Base-by-base conservation (phyloP, 2,329 filamentous ascomycete genomes). In the Colletotrichum godetiae region DNA sequence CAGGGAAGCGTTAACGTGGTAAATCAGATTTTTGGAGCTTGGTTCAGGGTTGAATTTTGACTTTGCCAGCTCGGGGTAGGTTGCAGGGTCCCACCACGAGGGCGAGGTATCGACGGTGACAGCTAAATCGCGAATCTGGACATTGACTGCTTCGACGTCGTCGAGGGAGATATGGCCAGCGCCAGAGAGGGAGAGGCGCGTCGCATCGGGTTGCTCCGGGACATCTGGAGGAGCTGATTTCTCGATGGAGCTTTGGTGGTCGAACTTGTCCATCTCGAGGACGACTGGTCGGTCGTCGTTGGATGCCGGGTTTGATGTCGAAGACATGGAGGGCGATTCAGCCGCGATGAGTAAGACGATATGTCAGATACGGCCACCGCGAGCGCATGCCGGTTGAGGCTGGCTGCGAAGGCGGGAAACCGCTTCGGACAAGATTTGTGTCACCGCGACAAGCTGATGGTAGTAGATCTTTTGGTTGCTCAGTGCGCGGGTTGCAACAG, bases 1-100 rank as follows among this genome's bases (percentile, higher is more conserved):
- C 79, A 95, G 88, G 29, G 90, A 87, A 2, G 92, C 92, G 75
- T 88, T 88, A 58, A 95, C 88, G 35, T 88, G 88, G 65, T 91
- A 84, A 11, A 95, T 83, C 12, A 95, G 89, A 6, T 83, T 81
- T 78, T 90, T 90, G 72, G 82, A 81, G 7, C 77, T 78, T 3
- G 83, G 79, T 1, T 76, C 76, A 5, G 82, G 84, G 75, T 82
- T 81, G 74, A 82, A 82, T 53, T 77, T 84, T 68, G 78, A 76
- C 70, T 80, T 81, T 63, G 84, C 80, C 7, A 86, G 80, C 29
- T 84, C 82, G 0, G 81, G 78, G 53, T 88, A 88, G 1, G 86
- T 88, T 1, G 82, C 78, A 0, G 86, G 86, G 12, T 87, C 86
- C 13, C 88, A 78, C 77, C 86, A 84, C 46, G 87, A 88, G 4